Percentiles rank a stretch among this genome's conserved stretches.
Conservation (phyloP, 306 rosid genomes). For the Albizia julibrissin region DNA sequence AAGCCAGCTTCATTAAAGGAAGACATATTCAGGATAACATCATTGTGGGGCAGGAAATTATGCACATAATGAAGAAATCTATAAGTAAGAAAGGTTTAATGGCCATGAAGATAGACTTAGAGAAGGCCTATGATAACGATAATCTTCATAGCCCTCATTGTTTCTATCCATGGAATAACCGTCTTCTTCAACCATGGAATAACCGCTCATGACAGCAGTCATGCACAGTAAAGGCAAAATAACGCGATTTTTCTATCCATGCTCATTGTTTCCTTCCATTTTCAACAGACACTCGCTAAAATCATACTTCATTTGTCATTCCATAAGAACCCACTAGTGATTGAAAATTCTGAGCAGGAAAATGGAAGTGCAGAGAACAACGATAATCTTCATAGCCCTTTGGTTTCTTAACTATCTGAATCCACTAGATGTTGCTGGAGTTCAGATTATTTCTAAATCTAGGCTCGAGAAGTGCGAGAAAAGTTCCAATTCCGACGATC, state of each 20-base stretch:
- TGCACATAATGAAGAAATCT: too few relatives aligned
- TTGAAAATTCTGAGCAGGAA: conserved; percentile 16
- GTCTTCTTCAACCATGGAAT: not conserved
- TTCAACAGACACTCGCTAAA: too few relatives aligned
- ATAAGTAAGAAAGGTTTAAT: too few relatives aligned
- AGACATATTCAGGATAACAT: too few relatives aligned
- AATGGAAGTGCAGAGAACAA: conserved; percentile 18
- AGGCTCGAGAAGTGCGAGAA: conserved; percentile 89
- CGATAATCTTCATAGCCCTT: conserved; percentile 30
- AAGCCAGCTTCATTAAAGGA: too few relatives aligned
- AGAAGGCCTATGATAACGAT: too few relatives aligned
- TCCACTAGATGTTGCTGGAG: conserved; percentile 34
- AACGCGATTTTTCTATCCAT: not conserved
- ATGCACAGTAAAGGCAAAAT: not conserved
- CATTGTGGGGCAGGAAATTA: too few relatives aligned
- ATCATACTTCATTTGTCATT: not conserved
- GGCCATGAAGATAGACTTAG: too few relatives aligned
- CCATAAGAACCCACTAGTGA: not conserved
- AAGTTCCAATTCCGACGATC: conserved; percentile 59
- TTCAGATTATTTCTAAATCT: conserved; percentile 87
- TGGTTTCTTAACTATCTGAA: conserved; percentile 30
- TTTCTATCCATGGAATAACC: too few relatives aligned
- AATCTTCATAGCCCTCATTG: too few relatives aligned
- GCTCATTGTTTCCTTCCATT: not conserved
- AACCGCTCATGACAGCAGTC: not conserved